phyloP scores from a whole-genome alignment of 2,329 filamentous ascomycete genomes.

The Xylogone sp. region DNA sequence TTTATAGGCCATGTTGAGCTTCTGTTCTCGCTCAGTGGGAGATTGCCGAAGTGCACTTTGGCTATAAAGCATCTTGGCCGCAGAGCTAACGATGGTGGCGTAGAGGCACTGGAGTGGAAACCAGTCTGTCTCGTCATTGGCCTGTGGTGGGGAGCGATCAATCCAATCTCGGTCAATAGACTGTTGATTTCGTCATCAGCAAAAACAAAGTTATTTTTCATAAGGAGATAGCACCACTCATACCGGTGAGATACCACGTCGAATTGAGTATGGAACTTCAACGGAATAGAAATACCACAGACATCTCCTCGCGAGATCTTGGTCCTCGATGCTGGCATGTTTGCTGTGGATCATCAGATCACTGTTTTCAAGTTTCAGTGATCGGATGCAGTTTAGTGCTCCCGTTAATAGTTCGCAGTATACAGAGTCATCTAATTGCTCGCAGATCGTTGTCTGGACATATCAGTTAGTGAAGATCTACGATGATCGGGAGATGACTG shows the following conservation, averaged over 20 bases:
- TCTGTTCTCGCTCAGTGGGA: slow-evolving; percentile 4
- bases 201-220: background rate
- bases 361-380: slow-evolving; percentile 5
- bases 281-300: slow-evolving; percentile 6
- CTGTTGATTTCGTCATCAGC: background rate
- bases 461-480: background rate
- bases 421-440: slow-evolving; percentile 2
- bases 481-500: background rate
- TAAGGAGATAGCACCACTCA: background rate
- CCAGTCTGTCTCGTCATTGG: slow-evolving; percentile 3
- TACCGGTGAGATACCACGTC: slow-evolving; percentile 4
- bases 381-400: slow-evolving; percentile 2
- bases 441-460: slow-evolving; percentile 4
- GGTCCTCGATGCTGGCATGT: slow-evolving; percentile 2
- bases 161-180: slow-evolving; percentile 3
- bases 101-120: slow-evolving; percentile 5
- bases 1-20: slow-evolving; percentile 2
- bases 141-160: slow-evolving; percentile 3
- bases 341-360: background rate
- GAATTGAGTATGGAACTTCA: slow-evolving; percentile 4
- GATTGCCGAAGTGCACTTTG: slow-evolving; percentile 6
- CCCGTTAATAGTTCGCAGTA: slow-evolving; percentile 2
- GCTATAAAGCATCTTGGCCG: slow-evolving; percentile 4
- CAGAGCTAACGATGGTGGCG: slow-evolving; percentile 4
- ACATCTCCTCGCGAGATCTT: slow-evolving; percentile 2